These are phyloP conservation scores for Saccharomyces hybrid DNA, from an alignment of 1,139 yeast genomes.

Conservation along the genomic window DNA sequence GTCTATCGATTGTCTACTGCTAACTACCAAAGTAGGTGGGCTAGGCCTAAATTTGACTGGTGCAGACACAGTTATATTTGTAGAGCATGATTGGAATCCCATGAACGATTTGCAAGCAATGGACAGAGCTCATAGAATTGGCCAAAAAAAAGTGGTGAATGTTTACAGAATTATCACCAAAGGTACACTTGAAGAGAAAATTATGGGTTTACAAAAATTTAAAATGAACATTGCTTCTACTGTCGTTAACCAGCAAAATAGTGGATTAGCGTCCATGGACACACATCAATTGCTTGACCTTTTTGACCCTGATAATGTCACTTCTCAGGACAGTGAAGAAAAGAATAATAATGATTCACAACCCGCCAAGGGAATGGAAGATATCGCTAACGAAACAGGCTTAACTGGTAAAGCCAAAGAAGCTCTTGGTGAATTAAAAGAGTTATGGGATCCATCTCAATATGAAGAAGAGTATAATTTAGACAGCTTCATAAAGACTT, in stretches of 20 bases:
- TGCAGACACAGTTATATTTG: constrained; percentile 96
- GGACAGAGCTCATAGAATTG: constrained; percentile 46
- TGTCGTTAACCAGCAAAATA: constrained; percentile 91
- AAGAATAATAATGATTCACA: constrained; percentile 16
- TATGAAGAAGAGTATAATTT: constrained; percentile 94
- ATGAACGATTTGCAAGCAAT: constrained; percentile 95
- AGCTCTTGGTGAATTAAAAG: constrained; percentile 74
- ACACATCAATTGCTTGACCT: constrained; percentile 88
- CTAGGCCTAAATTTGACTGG: constrained; percentile 95
- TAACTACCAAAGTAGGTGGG: constrained; percentile 98
- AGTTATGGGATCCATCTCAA: constrained; percentile 92
- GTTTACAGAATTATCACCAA: constrained; percentile 90
- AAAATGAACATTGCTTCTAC: constrained; percentile 96
- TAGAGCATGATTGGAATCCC: constrained; percentile 99
- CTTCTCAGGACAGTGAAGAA: constrained; percentile 35
- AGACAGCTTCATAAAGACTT: constrained; percentile 82
- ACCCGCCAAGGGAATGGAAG: constrained; percentile 29
- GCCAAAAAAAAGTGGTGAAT: constrained; percentile 94
- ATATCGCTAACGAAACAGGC: constrained; percentile 37
- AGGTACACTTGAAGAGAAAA: constrained; percentile 90
- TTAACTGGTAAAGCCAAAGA: constrained; percentile 14
- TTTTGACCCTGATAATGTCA: constrained; percentile 51
- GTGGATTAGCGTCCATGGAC: constrained; percentile 93
- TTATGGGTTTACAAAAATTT: constrained; percentile 96
- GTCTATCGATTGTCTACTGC: constrained; percentile 81